Percentiles rank a stretch among this genome's conserved stretches.
These are phyloP conservation scores for Lactuca sativa DNA, from an alignment of 129 eudicot species.

Conservation along the genomic window DNA sequence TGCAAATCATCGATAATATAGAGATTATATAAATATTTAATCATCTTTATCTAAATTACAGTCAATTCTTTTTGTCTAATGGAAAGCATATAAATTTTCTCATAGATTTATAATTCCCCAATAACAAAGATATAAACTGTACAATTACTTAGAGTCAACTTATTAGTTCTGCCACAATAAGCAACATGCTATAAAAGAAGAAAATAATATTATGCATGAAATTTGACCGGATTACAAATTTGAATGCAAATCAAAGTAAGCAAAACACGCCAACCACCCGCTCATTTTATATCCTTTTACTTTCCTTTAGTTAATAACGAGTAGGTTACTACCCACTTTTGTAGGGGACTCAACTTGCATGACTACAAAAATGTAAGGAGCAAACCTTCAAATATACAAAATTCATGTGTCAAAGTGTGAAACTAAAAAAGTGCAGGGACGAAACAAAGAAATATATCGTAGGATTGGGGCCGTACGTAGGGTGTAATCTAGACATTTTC, in stretches of 20 bases:
- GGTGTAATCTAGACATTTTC: too few relatives aligned
- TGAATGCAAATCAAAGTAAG: slow-evolving; percentile 5
- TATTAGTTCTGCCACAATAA: slow-evolving; percentile 1
- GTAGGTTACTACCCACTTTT: too few relatives aligned
- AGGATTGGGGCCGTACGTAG: too few relatives aligned
- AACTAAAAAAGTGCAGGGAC: too few relatives aligned
- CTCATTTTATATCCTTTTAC: background rate
- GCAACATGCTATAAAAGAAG: background rate
- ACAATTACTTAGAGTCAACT: background rate
- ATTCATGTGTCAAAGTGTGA: too few relatives aligned
- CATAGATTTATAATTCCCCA: background rate
- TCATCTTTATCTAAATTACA: background rate
- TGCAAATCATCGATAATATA: background rate
- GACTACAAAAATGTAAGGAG: too few relatives aligned
- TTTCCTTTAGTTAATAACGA: too few relatives aligned
- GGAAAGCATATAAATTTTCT: too few relatives aligned
- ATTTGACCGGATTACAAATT: background rate
- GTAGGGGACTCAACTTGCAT: too few relatives aligned
- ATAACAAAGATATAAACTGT: background rate
- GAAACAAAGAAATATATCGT: too few relatives aligned
- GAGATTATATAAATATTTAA: too few relatives aligned
- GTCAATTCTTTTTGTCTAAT: background rate
- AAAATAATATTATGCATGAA: background rate
- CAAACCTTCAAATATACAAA: too few relatives aligned
- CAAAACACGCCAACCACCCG: background rate